A percentile compares a stretch with the other conserved stretches of the same genome.
phyloP scores from a whole-genome alignment of 2,329 filamentous ascomycete species.

The Monosporascus cannonballus region DNA sequence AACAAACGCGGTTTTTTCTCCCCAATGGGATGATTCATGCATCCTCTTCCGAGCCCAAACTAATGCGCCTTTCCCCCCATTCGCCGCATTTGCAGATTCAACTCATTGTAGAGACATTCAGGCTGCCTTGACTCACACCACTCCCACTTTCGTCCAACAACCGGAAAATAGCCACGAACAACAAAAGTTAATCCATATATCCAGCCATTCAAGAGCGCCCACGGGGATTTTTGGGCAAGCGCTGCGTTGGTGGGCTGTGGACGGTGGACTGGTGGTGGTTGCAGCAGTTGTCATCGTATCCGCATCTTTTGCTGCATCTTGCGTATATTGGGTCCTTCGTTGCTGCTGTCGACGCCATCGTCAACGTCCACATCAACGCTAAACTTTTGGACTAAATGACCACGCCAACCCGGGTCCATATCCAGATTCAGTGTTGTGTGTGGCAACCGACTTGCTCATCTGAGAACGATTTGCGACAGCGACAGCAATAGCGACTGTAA shows the following conservation, averaged over 20 bases:
- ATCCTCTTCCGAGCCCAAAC: slow-evolving; percentile 1
- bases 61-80: slow-evolving; percentile 4
- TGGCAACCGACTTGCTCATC: too few species aligned
- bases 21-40: slow-evolving; percentile 7
- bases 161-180: slow-evolving; percentile 13
- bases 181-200: slow-evolving; percentile 10
- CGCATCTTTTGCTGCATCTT: background rate
- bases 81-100: background rate
- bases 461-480: too few species aligned
- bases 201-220: background rate
- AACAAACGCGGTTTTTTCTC: slow-evolving; percentile 16
- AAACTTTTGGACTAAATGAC: too few species aligned
- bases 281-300: background rate
- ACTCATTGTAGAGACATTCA: background rate
- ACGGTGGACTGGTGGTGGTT: slow-evolving; percentile 1
- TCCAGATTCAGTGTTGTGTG: too few species aligned
- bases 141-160: slow-evolving; percentile 12
- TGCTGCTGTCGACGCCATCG: too few species aligned
- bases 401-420: too few species aligned
- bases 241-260: slow-evolving; percentile 6
- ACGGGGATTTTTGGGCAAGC: slow-evolving; percentile 4
- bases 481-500: too few species aligned
- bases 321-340: too few species aligned
- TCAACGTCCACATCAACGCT: too few species aligned
- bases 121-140: background rate